These are phyloP conservation scores for Fusarium pseudograminearum DNA, from an alignment of 2,329 filamentous ascomycete genomes.

Conservation along the genomic window DNA sequence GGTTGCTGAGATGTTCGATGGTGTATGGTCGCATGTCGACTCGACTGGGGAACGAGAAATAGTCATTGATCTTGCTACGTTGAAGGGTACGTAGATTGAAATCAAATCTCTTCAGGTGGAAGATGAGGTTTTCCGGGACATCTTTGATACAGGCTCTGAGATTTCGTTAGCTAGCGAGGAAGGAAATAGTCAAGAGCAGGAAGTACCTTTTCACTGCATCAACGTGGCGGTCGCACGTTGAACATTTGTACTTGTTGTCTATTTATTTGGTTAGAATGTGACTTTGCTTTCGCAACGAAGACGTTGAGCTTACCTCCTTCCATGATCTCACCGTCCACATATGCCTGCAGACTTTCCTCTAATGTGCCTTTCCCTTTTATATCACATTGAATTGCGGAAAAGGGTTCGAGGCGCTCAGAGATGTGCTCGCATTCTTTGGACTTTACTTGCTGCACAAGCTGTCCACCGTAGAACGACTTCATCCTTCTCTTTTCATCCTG, in stretches of 20 bases:
- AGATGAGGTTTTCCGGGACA: conserved; percentile 92
- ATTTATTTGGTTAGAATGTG: conserved; percentile 25
- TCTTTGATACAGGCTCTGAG: conserved; percentile 87
- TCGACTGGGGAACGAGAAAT: conserved; percentile 85
- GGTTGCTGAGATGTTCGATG: conserved; percentile 81
- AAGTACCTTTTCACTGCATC: conserved; percentile 87
- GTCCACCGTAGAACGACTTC: conserved; percentile 88
- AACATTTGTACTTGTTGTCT: conserved; percentile 99
- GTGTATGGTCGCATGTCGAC: conserved; percentile 94
- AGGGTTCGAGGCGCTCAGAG: conserved; percentile 88
- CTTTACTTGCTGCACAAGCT: conserved; percentile 93
- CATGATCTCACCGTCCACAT: conserved; percentile 95
- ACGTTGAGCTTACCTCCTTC: conserved; percentile 74
- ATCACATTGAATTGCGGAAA: conserved; percentile 94
- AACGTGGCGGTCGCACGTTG: conserved; percentile 87
- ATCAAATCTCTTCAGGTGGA: conserved; percentile 91
- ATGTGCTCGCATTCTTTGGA: conserved; percentile 95
- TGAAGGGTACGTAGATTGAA: conserved; percentile 82
- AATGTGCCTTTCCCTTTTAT: conserved; percentile 91
- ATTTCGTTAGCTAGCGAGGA: conserved; percentile 1
- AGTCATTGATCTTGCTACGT: conserved; percentile 94
- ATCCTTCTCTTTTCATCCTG: conserved; percentile 77
- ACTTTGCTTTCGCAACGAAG: not conserved
- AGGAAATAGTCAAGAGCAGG: not conserved
- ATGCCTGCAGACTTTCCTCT: conserved; percentile 90